phyloP scores from a whole-genome alignment of 257 asterid species.

The Verbascum thapsus region DNA sequence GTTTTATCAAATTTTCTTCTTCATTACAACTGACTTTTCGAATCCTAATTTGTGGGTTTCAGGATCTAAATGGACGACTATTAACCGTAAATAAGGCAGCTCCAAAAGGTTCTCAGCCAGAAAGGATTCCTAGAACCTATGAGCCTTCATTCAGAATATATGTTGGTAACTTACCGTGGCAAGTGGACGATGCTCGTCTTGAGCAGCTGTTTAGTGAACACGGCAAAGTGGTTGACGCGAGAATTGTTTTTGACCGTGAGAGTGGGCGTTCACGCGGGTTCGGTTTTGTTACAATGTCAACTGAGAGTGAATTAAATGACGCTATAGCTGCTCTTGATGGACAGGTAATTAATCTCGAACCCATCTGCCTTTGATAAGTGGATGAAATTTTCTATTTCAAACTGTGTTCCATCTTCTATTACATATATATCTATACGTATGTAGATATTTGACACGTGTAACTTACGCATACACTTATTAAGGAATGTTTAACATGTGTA shows the following conservation, averaged over 20 bases:
- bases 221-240: constrained; percentile 72
- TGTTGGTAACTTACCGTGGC: constrained; percentile 88
- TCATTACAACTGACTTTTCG: constrained; percentile 20
- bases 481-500: no score
- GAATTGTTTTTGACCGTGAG: constrained; percentile 65
- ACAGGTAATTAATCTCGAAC: constrained; percentile 48
- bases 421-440: no score
- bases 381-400: no score
- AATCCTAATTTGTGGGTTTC: not conserved
- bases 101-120: constrained; percentile 71
- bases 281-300: constrained; percentile 80
- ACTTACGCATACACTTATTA: no score
- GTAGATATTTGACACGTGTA: no score
- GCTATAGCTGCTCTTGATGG: constrained; percentile 90
- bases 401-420: no score
- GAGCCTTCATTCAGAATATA: constrained; percentile 66
- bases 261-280: constrained; percentile 81
- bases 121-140: constrained; percentile 48
- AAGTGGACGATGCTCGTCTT: constrained; percentile 60
- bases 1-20: not conserved
- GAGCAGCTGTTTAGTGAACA: constrained; percentile 76
- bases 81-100: constrained; percentile 83
- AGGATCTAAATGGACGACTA: constrained; percentile 74
- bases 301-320: constrained; percentile 62
- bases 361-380: not conserved